Evolutionary conservation across 495 filamentous ascomycete genomes (phyloP), one percentile per base, ranked within the genome.

Genomic region (Penicillium ucsense): DNA sequence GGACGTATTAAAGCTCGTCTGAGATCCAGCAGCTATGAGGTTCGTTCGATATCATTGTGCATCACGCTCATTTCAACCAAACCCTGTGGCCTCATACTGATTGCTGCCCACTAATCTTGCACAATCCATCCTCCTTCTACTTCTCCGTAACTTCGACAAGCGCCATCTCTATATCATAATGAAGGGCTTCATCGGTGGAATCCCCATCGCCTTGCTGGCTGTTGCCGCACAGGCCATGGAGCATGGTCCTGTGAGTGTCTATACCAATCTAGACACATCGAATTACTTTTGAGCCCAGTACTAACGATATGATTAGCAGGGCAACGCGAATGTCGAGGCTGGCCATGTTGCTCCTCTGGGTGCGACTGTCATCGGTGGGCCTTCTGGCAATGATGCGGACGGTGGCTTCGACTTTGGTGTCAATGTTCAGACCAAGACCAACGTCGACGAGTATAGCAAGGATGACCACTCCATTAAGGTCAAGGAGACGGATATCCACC

Each of bases 161-260:
- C 20, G 20, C 20, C 20, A 20, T 20, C 20, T 20, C 20, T 20
- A 20, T 20, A 43, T 41, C 43, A 56, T 6, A 20, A 72, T 72
- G 68, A 72, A 72, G 60, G 66, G 65, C 39, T 58, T 72, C 43
- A 54, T 66, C 32, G 59, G 54, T 32, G 65, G 65, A 41, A 65
- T 72, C 41, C 64, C 68, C 4, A 50, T 72, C 6, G 68, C 68
- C 37, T 48, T 70, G 31, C 56, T 72, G 47, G 68, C 63, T 28
- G 65, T 63, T 8, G 57, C 66, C 37, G 62, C 64, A 6, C 55
- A 69, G 55, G 54, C 53, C 27, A 50, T 50, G 53, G 55, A 59
- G 43, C 45, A 39, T 11, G 47, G 49, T 46, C 41, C 37, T 27
- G 56, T 57, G 35, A 46, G 55, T 52, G 1, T 1, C 20, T 20